A percentile compares a stretch with the other conserved stretches of the same genome.
Evolutionary conservation across 306 rosid genomes (phyloP).

Genomic region (peach (Prunus persica)): Prunus_persica_NCBIv2 NC_034009.1:27832001-27832500

Average conservation of each 20-base stretch:
- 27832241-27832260: constrained; percentile 26
- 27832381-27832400: constrained; percentile 42
- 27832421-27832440: constrained; percentile 64
- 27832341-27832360: constrained; percentile 37
- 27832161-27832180: constrained; percentile 34
- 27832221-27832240: constrained; percentile 32
- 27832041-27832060: background rate
- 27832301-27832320: constrained; percentile 5
- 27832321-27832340: constrained; percentile 62
- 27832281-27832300: constrained; percentile 21
- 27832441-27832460: constrained; percentile 54
- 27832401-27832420: constrained; percentile 47
- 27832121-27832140: constrained; percentile 22
- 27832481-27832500: constrained; percentile 27
- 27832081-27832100: constrained; percentile 44
- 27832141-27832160: constrained; percentile 29
- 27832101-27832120: constrained; percentile 70
- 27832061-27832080: constrained; percentile 33
- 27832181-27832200: constrained; percentile 63
- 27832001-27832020: constrained; percentile 6
- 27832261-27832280: constrained; percentile 27
- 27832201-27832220: constrained; percentile 30
- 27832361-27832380: constrained; percentile 31
- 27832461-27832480: constrained; percentile 14
- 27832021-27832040: constrained; percentile 9